Base-by-base conservation (phyloP, 2,329 filamentous ascomycete genomes). In the Hyphodiscus sp. region DNA sequence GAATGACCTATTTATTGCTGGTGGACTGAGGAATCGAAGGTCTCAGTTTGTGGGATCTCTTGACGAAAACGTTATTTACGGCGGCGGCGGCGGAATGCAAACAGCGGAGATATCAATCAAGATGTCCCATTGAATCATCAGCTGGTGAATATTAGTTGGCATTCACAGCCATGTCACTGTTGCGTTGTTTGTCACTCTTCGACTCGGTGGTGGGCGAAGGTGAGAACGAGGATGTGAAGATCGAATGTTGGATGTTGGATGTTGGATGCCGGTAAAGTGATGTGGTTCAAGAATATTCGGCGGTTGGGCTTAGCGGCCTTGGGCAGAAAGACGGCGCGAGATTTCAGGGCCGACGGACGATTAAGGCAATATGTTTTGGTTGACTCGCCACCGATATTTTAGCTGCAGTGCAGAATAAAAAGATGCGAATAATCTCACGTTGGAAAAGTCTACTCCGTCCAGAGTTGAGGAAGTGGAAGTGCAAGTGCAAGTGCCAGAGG, bases 121-220 rank as follows among this genome's bases (percentile, higher is more conserved):
- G 58, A 53, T 61, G 58, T 64, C 61, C 61, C 61, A 63, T 63
- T 57, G 59, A 61, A 55, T 59, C 50, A 57, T 49, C 49, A 51
- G 53, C 18, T 38, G 20, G 51, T 55, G 48, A 55, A 50, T 50
- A 45, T 57, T 54, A 58, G 7, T 30, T 30, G 51, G 51, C 55
- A 56, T 54, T 55, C 55, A 58, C 53, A 20, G 54, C 57, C 59
- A 61, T 56, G 38, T 49, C 57, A 58, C 46, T 16, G 33, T 13
- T 10, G 33, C 33, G 33, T 18, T 20, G 29, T 15, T 47, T 42
- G 42, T 55, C 57, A 54, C 53, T 49, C 57, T 59, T 47, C 68
- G 65, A 45, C 51, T 44, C 42, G 51, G 41, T 6, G 33, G 4
- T 38, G 33, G 33, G 33, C 33, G 33, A 38, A 38, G 33, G 16